Conservation (phyloP, 1,284 basidiomycete species). For the Puccinia triticina region DNA sequence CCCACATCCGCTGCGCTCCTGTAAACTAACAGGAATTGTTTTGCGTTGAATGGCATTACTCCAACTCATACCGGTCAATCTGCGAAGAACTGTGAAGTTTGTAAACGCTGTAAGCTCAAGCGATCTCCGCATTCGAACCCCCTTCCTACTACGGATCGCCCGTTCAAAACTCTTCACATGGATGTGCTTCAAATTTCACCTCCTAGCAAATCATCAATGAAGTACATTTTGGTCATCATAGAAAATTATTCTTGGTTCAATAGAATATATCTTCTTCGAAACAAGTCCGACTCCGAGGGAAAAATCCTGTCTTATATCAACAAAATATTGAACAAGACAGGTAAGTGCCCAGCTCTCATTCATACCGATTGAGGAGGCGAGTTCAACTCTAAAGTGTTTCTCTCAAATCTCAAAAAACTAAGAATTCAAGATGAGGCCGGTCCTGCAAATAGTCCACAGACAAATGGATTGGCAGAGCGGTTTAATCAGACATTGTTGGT, state of each 20-base stretch:
- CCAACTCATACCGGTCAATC: too few species aligned
- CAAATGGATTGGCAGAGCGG: background rate
- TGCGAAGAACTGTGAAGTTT: too few species aligned
- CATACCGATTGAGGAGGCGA: too few species aligned
- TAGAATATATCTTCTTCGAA: background rate
- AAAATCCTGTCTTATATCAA: background rate
- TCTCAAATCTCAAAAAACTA: background rate
- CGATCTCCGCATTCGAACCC: background rate
- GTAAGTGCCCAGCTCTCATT: too few species aligned
- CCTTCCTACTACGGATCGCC: background rate
- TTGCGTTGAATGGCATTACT: too few species aligned
- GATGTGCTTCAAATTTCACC: background rate
- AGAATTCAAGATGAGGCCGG: background rate
- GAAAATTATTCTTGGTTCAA: background rate
- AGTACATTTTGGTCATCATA: background rate
- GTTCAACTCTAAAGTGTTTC: background rate
- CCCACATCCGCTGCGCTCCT: too few species aligned
- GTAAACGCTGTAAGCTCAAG: background rate
- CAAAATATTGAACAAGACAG: background rate
- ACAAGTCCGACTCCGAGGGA: background rate
- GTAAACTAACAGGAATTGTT: too few species aligned
- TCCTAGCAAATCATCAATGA: background rate
- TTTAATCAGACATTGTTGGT: background rate
- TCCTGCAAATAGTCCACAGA: background rate
- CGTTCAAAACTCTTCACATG: background rate